These are phyloP conservation scores for Aspergillus conjunctus DNA, from an alignment of 495 filamentous ascomycete species.

Conservation along the genomic window DNA sequence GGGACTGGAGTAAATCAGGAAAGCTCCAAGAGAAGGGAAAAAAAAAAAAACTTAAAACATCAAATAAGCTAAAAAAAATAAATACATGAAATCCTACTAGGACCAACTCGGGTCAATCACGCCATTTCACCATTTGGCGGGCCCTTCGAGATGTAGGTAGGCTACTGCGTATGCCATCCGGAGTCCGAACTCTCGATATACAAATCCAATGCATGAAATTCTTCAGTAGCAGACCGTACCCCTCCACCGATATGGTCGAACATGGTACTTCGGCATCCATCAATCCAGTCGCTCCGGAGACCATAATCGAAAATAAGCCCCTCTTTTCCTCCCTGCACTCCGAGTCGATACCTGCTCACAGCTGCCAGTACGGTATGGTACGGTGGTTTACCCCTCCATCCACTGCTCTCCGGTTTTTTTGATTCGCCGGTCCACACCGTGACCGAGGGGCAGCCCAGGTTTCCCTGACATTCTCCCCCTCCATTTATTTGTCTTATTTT, in stretches of 20 bases:
- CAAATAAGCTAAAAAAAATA: background rate
- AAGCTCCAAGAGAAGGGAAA: background rate
- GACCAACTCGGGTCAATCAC: conserved; percentile 7
- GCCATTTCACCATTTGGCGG: conserved; percentile 4
- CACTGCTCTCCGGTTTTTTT: conserved; percentile 34
- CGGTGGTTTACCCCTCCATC: conserved; percentile 27
- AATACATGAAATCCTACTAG: background rate
- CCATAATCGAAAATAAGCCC: background rate
- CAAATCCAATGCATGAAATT: too few relatives aligned
- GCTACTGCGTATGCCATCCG: too few relatives aligned
- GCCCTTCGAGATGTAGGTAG: background rate
- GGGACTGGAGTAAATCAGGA: background rate
- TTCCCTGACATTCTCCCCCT: conserved; percentile 32
- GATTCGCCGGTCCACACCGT: conserved; percentile 21
- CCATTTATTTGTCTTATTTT: conserved; percentile 26
- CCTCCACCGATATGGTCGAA: background rate
- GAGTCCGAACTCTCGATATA: too few relatives aligned
- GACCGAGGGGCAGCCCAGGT: conserved; percentile 14
- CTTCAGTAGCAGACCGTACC: background rate
- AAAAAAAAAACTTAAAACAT: background rate
- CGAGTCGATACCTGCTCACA: conserved; percentile 2
- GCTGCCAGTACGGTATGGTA: conserved; percentile 13
- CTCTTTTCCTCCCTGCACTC: background rate
- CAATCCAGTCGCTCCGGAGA: too few relatives aligned
- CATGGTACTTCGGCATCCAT: background rate